Base-by-base conservation (phyloP, 768 basidiomycete species). In the Tulasnella sp. region DNA sequence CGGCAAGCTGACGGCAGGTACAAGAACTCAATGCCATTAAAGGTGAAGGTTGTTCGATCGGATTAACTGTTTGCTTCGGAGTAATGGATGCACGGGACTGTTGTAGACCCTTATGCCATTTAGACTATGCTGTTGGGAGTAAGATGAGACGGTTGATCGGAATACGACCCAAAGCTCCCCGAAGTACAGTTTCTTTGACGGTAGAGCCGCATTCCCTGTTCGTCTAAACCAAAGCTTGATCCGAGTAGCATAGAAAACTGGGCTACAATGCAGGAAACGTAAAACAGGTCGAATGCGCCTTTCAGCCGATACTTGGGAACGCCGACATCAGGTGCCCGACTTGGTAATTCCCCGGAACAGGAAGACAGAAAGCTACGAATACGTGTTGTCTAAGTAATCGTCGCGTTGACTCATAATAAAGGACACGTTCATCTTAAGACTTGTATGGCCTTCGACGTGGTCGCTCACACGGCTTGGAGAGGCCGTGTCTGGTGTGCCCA, bases 11-110 rank as follows among this genome's bases (percentile, higher is more conserved):
- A 45, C 52, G 72, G 72, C 22, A 37, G 25, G 34, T 73, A 25
- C n/a, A 73, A 45, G 19, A 73, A 45, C 72, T 45, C 40, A n/a
- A 73, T 73, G 72, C 72, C 49, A 25, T n/a, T 73, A 12, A 2
- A 29, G 40, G n/a, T 73, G 52, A 73, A 8, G 5, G 14, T 64
- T 14, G 29, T 64, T 31, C 25, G 8, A 64, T 64, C 58, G 14
- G 58, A 64, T 17, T 64, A 34, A 64, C 7, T 14, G 3, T 34
- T 34, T 34, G 22, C 22, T 34, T 19, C 12, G 7, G 5, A 5
- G 58, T 5, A 25, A 64, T 14, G 3, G 58, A 34, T 34, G 49
- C 49, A 14, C 31, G 29, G 7, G 31, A 12, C 15, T 34, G 5
- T 34, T 11, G 31, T 64, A 64, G 4, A 22, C 19, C n/a, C n/a